Evolutionary conservation across 805 yeast genomes (phyloP).

Genomic region (Debaryomyces hansenii): DNA sequence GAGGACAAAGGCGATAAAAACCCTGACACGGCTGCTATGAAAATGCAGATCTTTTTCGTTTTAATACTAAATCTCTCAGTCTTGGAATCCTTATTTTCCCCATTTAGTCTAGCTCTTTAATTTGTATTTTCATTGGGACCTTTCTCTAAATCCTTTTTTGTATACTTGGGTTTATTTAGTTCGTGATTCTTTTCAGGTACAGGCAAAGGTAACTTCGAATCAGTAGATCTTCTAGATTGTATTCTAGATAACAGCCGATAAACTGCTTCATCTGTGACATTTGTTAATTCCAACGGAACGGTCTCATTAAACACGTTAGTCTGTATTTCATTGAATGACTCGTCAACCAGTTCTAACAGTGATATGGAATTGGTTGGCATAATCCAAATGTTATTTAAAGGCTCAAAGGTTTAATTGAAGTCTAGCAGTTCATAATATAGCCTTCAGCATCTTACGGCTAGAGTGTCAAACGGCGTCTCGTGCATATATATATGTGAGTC

Average conservation of each 20-base stretch:
- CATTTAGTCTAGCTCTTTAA: background rate
- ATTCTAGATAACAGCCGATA: constrained; percentile 17
- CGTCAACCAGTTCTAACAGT: background rate
- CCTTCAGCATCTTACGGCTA: too few relatives aligned
- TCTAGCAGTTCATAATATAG: too few relatives aligned
- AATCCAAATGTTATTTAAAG: too few relatives aligned
- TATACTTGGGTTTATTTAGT: background rate
- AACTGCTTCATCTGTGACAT: constrained; percentile 20
- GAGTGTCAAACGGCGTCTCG: too few relatives aligned
- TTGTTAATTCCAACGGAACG: constrained; percentile 17
- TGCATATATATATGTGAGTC: too few relatives aligned
- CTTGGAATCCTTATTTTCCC: background rate
- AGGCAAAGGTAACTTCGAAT: background rate
- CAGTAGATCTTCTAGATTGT: constrained; percentile 16
- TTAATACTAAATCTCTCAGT: constrained; percentile 1
- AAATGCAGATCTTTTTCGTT: constrained; percentile 4
- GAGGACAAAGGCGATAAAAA: constrained; percentile 47
- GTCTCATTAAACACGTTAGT: constrained; percentile 4
- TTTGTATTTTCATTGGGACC: background rate
- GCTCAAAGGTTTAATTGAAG: too few relatives aligned
- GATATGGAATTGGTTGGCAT: background rate
- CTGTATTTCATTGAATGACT: background rate
- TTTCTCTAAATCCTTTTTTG: background rate
- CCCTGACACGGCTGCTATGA: constrained; percentile 24
- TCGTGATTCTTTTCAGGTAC: background rate